Evolutionary conservation across 2,329 filamentous ascomycete species (phyloP).

Genomic region (Phoma sp.): DNA sequence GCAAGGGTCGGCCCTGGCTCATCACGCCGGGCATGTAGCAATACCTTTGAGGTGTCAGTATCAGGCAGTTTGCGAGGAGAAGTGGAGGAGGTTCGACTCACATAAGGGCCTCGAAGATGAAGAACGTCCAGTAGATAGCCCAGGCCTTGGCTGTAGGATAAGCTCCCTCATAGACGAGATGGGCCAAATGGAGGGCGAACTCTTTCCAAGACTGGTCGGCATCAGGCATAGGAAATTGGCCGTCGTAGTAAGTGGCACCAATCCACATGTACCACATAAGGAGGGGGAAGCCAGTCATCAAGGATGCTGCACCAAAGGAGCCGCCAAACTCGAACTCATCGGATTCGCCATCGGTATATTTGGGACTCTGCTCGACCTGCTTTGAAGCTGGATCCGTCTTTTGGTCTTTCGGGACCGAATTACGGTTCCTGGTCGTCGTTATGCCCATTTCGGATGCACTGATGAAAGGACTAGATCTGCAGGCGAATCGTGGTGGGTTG

Average conservation of each 20-base stretch:
- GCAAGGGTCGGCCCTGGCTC: slow-evolving; percentile 84
- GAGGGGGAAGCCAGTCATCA: slow-evolving; percentile 90
- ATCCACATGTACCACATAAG: slow-evolving; percentile 99
- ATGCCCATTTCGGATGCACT: slow-evolving; percentile 1
- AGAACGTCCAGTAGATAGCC: slow-evolving; percentile 80
- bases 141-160: slow-evolving; percentile 84
- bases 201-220: slow-evolving; percentile 71
- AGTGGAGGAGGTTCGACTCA: slow-evolving; percentile 68
- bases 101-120: slow-evolving; percentile 14
- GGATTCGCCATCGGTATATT: slow-evolving; percentile 37
- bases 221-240: slow-evolving; percentile 73
- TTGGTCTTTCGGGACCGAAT: background rate
- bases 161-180: slow-evolving; percentile 80
- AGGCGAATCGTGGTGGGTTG: background rate
- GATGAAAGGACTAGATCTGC: too few species aligned
- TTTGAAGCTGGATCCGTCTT: too few species aligned
- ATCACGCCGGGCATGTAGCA: slow-evolving; percentile 83
- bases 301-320: slow-evolving; percentile 73
- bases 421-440: slow-evolving; percentile 4
- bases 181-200: slow-evolving; percentile 72
- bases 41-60: slow-evolving; percentile 31
- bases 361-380: background rate
- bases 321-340: slow-evolving; percentile 83
- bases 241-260: slow-evolving; percentile 88
- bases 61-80: slow-evolving; percentile 76